Evolutionary conservation across 768 basidiomycete species (phyloP), one percentile per base, ranked within the genome.

Genomic region (Termitomyces sp.): DNA sequence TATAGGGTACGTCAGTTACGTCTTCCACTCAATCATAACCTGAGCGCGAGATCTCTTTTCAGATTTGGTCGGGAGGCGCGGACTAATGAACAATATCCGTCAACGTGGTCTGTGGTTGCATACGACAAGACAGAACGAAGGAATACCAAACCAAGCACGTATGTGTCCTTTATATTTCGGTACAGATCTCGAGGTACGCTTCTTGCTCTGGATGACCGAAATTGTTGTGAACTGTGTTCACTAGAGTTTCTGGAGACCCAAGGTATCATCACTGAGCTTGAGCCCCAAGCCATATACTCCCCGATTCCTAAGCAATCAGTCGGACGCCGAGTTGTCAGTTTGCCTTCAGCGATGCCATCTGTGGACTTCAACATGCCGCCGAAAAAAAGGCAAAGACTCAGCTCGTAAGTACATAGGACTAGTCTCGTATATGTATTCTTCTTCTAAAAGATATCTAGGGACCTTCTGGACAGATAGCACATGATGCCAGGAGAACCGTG

Each of bases 141-240:
- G 28, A 46, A 46, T 30, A 26, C 37, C 21, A 68, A 67, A 55
- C 72, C 77, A 5, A 67, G 66, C 38, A 79, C 84, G n/a, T 80
- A 77, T 52, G 82, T 87, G 24, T 80, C 83, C 15, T 89, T 89
- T 62, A 71, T 80, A 2, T 90, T 88, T 64, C 74, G 82, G 40
- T 89, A 89, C 65, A 72, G 83, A 24, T 72, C 81, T 37, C 70
- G 67, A 53, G 81, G 85, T 83, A 57, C 42, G 71, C 64, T 32
- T 32, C 22, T 30, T 28, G 7, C 52, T 37, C 24, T 46, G 45
- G 8, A 46, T 40, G 11, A 8, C 32, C 9, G 35, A 11, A 5
- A n/a, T 38, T 47, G 53, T 22, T 34, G 19, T 19, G 21, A 15
- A 42, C 43, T 37, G 37, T 35, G 5, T n/a, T 19, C 51, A 46